Percentiles rank a stretch among this genome's conserved stretches.
phyloP scores from a whole-genome alignment of 805 yeast genomes.

The Metschnikowia continentalis region DNA sequence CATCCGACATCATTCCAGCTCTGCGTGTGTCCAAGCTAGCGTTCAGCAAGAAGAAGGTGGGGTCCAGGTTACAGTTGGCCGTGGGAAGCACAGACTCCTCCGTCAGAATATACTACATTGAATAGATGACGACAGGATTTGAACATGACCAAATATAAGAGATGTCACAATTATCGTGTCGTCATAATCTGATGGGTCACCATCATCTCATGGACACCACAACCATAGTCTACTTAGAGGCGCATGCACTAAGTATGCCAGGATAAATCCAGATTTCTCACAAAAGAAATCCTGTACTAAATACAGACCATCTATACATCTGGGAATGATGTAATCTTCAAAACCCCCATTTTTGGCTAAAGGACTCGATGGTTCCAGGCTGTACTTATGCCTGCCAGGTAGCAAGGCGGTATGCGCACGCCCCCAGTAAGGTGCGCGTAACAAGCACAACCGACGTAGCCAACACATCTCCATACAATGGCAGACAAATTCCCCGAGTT shows the following conservation, averaged over 20 bases:
- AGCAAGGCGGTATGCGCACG: conserved; percentile 1
- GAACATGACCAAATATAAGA: too few relatives aligned
- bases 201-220: too few relatives aligned
- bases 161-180: too few relatives aligned
- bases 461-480: conserved; percentile 32
- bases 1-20: conserved; percentile 48
- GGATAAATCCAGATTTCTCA: too few relatives aligned
- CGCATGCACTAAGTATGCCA: too few relatives aligned
- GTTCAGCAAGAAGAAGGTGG: conserved; percentile 40
- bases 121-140: background rate
- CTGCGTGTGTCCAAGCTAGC: conserved; percentile 57
- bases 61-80: conserved; percentile 37
- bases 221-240: too few relatives aligned
- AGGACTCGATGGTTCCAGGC: too few relatives aligned
- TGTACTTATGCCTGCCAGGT: background rate
- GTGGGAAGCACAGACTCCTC: conserved; percentile 68
- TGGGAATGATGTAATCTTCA: too few relatives aligned
- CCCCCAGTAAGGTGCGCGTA: background rate
- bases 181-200: too few relatives aligned
- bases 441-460: background rate
- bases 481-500: conserved; percentile 76
- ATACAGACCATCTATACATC: too few relatives aligned
- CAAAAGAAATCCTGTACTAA: too few relatives aligned
- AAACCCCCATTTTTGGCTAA: too few relatives aligned
- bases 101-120: conserved; percentile 39